These are phyloP conservation scores for Monosporozyma solicola DNA, from an alignment of 805 yeast species.

Conservation along the genomic window DNA sequence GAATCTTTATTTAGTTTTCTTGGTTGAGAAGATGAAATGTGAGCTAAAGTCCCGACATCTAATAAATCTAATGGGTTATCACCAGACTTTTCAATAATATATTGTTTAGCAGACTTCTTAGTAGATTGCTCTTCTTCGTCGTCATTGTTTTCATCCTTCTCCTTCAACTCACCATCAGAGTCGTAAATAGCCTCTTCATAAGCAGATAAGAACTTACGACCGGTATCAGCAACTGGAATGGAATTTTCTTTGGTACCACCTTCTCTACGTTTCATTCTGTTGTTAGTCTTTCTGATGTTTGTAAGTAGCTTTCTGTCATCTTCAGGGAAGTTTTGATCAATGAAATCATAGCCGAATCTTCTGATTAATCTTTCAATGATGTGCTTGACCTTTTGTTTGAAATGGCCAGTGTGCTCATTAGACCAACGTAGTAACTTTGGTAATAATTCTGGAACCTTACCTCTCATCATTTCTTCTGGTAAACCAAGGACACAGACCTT, in stretches of 20 bases:
- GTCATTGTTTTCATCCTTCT: constrained; percentile 46
- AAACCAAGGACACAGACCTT: constrained; percentile 79
- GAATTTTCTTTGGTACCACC: constrained; percentile 19
- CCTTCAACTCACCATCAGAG: constrained; percentile 44
- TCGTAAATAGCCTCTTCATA: constrained; percentile 89
- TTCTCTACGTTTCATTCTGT: constrained; percentile 63
- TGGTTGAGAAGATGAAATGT: constrained; percentile 84
- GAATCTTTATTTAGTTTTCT: constrained; percentile 41
- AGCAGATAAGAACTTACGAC: constrained; percentile 65
- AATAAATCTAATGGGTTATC: constrained; percentile 84
- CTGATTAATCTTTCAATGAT: constrained; percentile 85
- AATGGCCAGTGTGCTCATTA: constrained; percentile 91
- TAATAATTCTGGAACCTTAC: constrained; percentile 57
- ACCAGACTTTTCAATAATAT: constrained; percentile 54
- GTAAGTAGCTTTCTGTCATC: constrained; percentile 75
- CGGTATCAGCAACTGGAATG: constrained; percentile 20
- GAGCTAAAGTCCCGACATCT: constrained; percentile 76
- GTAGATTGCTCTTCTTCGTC: constrained; percentile 34
- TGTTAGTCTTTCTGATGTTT: constrained; percentile 78
- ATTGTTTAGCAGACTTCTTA: constrained; percentile 40
- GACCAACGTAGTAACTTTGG: constrained; percentile 82
- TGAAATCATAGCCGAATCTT: constrained; percentile 80
- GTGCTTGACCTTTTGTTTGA: constrained; percentile 87
- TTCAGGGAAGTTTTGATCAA: constrained; percentile 80
- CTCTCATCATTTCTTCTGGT: constrained; percentile 65